Base-by-base conservation (phyloP, 2,329 filamentous ascomycete genomes). In the Ampelomyces quisqualis region DNA sequence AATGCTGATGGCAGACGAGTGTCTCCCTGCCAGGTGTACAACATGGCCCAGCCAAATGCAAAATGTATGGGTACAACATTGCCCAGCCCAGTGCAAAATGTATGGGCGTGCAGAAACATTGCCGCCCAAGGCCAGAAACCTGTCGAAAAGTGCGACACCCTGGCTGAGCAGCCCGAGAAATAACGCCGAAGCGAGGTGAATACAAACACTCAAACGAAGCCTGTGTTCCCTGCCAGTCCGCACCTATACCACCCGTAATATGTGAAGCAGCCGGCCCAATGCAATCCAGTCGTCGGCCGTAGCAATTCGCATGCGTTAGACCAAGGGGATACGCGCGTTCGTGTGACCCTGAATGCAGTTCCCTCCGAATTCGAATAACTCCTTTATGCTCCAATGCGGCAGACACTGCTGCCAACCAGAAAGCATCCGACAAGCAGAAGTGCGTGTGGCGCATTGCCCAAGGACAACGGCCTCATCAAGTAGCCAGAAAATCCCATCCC, bases 401-500 rank as follows among this genome's bases (percentile, higher is more conserved):
- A 27, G 17, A 26, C 14, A 21, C n/a, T n/a, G n/a, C n/a, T n/a
- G n/a, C n/a, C n/a, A n/a, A n/a, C n/a, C n/a, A n/a, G n/a, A n/a
- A n/a, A n/a, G n/a, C n/a, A n/a, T n/a, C n/a, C n/a, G n/a, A n/a
- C n/a, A 13, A 26, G 21, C 36, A 24, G 22, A 43, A 40, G 23
- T 19, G 30, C 31, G 34, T 34, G 23, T 44, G n/a, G n/a, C 29
- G 43, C 35, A 28, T 38, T 38, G 38, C 41, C 23, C 17, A 31
- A 17, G 15, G 21, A 33, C 17, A 6, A 10, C 20, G 22, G n/a
- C 15, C 27, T 40, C 27, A 27, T 44, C 47, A 82, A 47, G 79
- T 81, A 47, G 80, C 75, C 51, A 83, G 66, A 51, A 82, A 81
- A 53, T 83, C 79, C 73, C 78, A 80, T 14, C 77, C 75, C 67